Evolutionary conservation across 2,329 filamentous ascomycete genomes (phyloP).

Genomic region (Diaporthe sp.): DNA sequence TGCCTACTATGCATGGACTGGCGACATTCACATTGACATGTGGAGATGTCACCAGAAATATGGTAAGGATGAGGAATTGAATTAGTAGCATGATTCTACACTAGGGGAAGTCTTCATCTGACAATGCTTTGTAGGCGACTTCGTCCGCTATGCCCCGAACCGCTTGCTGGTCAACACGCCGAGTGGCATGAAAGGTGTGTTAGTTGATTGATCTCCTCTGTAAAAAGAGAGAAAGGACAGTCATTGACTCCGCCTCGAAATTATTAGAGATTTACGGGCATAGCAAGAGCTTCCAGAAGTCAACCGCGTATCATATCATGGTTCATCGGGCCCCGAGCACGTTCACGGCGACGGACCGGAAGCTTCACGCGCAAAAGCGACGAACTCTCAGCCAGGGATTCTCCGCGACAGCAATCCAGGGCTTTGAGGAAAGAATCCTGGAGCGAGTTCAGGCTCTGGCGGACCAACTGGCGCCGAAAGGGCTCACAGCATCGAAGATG

Average conservation of each 20-base stretch:
- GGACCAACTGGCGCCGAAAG: conserved; percentile 14
- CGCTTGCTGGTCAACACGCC: conserved; percentile 14
- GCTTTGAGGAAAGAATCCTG: conserved; percentile 12
- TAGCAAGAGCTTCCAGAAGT: conserved; percentile 16
- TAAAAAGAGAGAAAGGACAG: neutral
- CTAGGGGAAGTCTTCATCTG: neutral
- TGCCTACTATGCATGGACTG: conserved; percentile 26
- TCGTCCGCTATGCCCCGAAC: conserved; percentile 24
- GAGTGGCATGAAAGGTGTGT: conserved; percentile 22
- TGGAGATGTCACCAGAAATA: conserved; percentile 25
- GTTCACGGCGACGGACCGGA: conserved; percentile 13
- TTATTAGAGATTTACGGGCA: neutral
- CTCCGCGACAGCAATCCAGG: conserved; percentile 15
- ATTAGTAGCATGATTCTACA: too few relatives aligned
- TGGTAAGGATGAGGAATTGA: neutral
- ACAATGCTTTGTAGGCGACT: neutral
- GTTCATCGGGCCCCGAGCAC: conserved; percentile 18
- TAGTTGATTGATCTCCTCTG: too few relatives aligned
- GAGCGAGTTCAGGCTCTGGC: conserved; percentile 1
- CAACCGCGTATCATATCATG: conserved; percentile 23
- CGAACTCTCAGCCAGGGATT: conserved; percentile 17
- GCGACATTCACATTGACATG: conserved; percentile 24
- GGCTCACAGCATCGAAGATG: neutral
- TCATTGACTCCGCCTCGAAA: neutral
- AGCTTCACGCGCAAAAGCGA: conserved; percentile 20